Evolutionary conservation across 441 rosid genomes (phyloP), one percentile per base, ranked within the genome.

Genomic region (Pelargonium myrrhifolium): DNA sequence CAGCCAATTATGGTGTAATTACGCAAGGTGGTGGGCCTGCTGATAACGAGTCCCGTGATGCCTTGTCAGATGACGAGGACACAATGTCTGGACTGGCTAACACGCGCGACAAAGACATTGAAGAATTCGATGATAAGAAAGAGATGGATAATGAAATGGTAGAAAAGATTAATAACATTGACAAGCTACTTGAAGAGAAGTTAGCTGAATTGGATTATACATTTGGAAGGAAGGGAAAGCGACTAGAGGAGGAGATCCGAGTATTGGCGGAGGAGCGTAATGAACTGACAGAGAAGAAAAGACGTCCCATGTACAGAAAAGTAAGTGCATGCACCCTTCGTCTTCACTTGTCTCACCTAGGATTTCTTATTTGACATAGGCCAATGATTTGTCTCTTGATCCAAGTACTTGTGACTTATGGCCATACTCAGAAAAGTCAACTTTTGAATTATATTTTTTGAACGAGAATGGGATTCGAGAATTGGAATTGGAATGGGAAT

Each of bases 261-360:
- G 88, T 85, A 77, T 85, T 90, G 8, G 97, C 98, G 4, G 97
- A 90, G 82, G 96, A 93, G 73, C 87, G 98, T 78, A 90, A 93
- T 81, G 77, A 83, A 73, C 79, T 93, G 86, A 93, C 92, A 3
- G 96, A 90, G 79, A 83, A 78, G 91, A 90, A 87, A 82, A 83
- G 87, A 74, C 83, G 59, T 74, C 98, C 97, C 45, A 83, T 90
- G 73, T 90, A 84, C 76, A 73, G 97, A 64, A 93, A 86, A 76
- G 98, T 93, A 72, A 79, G 80, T 78, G 18, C 59, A 47, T 62
- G 18, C 31, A 53, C 22, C 17, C 24, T 72, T 59, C 66, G 59
- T 22, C 53, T 59, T 1, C n/a, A n/a, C n/a, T n/a, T n/a, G n/a
- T n/a, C n/a, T n/a, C n/a, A 24, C 28, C 28, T 24, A 24, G 28